Conservation (phyloP, 805 yeast species). For the Candida dendrica region DNA sequence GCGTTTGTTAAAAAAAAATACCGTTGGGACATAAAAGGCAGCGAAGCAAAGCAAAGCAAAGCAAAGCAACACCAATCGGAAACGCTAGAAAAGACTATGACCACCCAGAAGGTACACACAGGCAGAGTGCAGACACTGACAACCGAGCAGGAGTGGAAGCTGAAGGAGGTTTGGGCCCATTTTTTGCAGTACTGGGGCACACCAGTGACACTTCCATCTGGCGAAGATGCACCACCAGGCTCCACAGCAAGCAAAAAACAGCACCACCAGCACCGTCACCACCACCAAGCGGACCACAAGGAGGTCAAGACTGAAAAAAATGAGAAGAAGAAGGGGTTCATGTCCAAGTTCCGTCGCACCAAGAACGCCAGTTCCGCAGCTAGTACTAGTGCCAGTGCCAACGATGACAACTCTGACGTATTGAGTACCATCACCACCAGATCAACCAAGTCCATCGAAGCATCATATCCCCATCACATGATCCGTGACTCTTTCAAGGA, state of each 20-base stretch:
- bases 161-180: slow-evolving; percentile 70
- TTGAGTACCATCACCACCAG: slow-evolving; percentile 18
- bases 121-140: slow-evolving; percentile 42
- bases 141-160: slow-evolving; percentile 49
- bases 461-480: slow-evolving; percentile 26
- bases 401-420: slow-evolving; percentile 7
- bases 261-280: slow-evolving; percentile 6
- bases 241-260: slow-evolving; percentile 2
- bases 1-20: no score
- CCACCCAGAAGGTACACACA: slow-evolving; percentile 13
- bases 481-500: slow-evolving; percentile 44
- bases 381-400: background rate
- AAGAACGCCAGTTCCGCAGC: slow-evolving; percentile 1
- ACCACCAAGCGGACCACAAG: slow-evolving; percentile 1
- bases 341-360: slow-evolving; percentile 16
- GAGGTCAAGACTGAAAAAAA: slow-evolving; percentile 5
- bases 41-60: background rate
- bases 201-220: slow-evolving; percentile 21
- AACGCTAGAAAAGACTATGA: no score
- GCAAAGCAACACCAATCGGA: background rate
- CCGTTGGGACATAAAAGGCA: background rate
- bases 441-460: slow-evolving; percentile 24
- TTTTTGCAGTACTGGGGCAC: slow-evolving; percentile 53
- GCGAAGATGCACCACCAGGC: slow-evolving; percentile 4
- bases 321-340: slow-evolving; percentile 19